Evolutionary conservation across 1,139 yeast species (phyloP), one percentile per base, ranked within the genome.

Genomic region (Eremothecium gossypii): DNA sequence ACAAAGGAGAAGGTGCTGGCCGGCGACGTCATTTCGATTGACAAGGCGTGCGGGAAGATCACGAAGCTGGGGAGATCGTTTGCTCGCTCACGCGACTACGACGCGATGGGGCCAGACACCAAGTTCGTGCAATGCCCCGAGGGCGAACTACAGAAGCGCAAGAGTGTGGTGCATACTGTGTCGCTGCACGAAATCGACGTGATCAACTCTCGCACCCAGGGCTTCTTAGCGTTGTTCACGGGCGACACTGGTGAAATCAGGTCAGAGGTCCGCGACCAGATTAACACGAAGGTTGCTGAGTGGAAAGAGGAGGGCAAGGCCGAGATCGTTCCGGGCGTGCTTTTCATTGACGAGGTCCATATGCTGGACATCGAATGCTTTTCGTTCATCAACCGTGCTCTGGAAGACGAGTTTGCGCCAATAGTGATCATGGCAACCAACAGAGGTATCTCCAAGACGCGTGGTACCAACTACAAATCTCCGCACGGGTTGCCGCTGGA

Each of bases 221-320:
- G 99, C 11, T 91, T 91, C 61, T 71, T 93, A 61, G 98, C 98
- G 2, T 72, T 93, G 49, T 93, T 93, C 61, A 82, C 93, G 41
- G 98, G 97, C 53, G 98, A 91, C 63, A 91, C 97, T 23, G 98
- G 98, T 52, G 98, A 91, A 68, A 91, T 91, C 54, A 76, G 96
- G 54, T 75, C 93, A 9, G 98, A 93, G 65, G 94, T 93, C 30
- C 79, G 99, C 60, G 96, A 89, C 61, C 98, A 93, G 68, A 91
- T 93, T 63, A 91, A 93, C 67, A 77, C 89, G 41, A 91, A 91
- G 67, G 96, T 93, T 42, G 95, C 94, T 27, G 98, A 93, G 67
- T 93, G 98, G 98, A 86, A 84, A 60, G 99, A 93, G 70, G 98
- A 93, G 71, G 98, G 98, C 45, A 93, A 91, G 64, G 98, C 98